Evolutionary conservation across 768 basidiomycete genomes (phyloP), one percentile per base, ranked within the genome.

Genomic region (Suillus cothurnatus): DNA sequence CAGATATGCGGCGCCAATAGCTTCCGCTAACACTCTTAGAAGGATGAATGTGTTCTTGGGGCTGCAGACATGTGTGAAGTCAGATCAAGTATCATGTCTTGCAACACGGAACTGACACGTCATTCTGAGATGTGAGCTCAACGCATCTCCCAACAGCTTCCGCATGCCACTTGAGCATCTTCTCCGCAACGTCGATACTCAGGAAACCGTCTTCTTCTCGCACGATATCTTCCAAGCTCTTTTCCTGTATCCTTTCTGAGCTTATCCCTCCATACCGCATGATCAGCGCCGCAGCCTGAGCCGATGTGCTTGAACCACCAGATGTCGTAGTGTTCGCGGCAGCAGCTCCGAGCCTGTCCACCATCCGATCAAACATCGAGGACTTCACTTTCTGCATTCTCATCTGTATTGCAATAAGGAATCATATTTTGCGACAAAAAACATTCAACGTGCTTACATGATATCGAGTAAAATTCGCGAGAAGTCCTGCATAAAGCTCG

Each of bases 151-250:
- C 97, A 34, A 97, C 89, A 6, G 95, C 94, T 74, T 99, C 97
- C 2, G 97, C 97, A 76, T 99, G 97, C 95, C 97, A 98, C 75
- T 89, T 93, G 19, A 99, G 80, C 89, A 99, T 95, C 70, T 85
- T 90, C 80, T 97, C 95, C 2, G 95, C 93, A 12, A 88, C 80
- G 47, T 88, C 86, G 3, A 97, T 78, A 55, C 81, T 89, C 41
- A 98, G 78, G 38, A 87, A 70, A 14, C 97, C 97, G 72, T 99
- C 97, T 67, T 92, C 90, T 61, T 94, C 92, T 47, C 83, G 84
- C 7, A 88, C 71, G 21, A 87, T 87, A 61, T 95, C 94, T 69
- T 95, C 95, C 21, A 74, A 79, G 19, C 78, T 67, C 66, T 81
- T 83, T 32, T 88, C 87, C 57, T 82, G 78, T 58, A 73, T 81